phyloP scores from a whole-genome alignment of 2,329 filamentous ascomycete genomes.

The Epichloe baconii region DNA sequence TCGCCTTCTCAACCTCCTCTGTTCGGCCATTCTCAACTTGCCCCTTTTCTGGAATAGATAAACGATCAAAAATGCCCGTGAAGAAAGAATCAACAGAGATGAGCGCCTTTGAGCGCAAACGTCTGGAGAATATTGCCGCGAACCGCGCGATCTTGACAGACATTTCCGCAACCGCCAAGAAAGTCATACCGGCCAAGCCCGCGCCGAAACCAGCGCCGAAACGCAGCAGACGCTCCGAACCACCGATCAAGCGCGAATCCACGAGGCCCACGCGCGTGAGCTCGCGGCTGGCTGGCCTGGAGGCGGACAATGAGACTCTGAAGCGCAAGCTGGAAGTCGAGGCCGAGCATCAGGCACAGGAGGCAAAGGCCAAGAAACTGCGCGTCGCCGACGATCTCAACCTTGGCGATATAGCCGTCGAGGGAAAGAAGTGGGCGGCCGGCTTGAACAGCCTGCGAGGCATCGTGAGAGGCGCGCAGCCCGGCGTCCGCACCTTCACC shows the following conservation, averaged over 20 bases:
- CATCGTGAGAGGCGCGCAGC: conserved; percentile 54
- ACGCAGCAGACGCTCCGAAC: conserved; percentile 20
- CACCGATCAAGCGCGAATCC: conserved; percentile 31
- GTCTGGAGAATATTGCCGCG: conserved; percentile 74
- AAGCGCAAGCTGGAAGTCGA: conserved; percentile 42
- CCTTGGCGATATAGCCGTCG: conserved; percentile 65
- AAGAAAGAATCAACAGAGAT: conserved; percentile 34
- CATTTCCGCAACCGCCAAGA: conserved; percentile 58
- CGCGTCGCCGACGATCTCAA: conserved; percentile 46
- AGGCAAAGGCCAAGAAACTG: conserved; percentile 43
- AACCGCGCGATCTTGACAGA: conserved; percentile 73
- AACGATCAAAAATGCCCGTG: conserved; percentile 28
- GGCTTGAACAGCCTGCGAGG: conserved; percentile 50
- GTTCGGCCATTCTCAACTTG: not conserved
- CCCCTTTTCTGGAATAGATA: too few species aligned
- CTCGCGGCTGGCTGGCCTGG: conserved; percentile 42
- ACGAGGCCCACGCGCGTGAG: conserved; percentile 42
- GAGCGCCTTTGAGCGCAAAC: conserved; percentile 76
- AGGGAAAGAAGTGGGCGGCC: conserved; percentile 62
- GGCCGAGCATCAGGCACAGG: conserved; percentile 25
- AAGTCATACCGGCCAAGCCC: conserved; percentile 46
- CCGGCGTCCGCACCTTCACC: conserved; percentile 73
- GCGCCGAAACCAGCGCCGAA: conserved; percentile 31
- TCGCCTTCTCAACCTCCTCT: too few species aligned
- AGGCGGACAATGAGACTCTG: conserved; percentile 31